Evolutionary conservation across 345 rosid genomes (phyloP), one percentile per base, ranked within the genome.

Genomic region (Eucalyptus paniculata): DNA sequence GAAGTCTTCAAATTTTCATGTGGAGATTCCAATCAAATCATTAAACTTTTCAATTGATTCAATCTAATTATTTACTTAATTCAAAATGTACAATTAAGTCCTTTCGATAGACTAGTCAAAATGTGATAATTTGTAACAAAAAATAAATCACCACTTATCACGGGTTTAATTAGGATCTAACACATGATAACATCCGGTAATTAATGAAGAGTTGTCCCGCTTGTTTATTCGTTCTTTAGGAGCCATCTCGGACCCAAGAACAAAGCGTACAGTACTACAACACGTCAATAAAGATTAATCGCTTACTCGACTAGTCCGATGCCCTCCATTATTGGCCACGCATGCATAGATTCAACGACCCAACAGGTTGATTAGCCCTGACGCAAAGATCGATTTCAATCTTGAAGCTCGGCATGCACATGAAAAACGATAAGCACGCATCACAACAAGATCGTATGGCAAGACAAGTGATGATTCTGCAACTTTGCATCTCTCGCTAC

Each of bases 111-210:
- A 30, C 0, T 6, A 15, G 37, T 15, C 72, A 32, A 8, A 4
- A 11, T 3, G 37, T 30, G 72, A 4, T 65, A 1, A 1, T 65
- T n/a, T 2, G 11, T 65, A 4, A n/a, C 0, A 2, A 1, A 65
- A 32, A 3, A 62, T 4, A 30, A 60, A 18, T 28, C 6, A 14
- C 8, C 69, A 62, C 17, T 62, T 62, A 14, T 13, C 7, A 30
- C 17, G 14, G 3, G 4, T 65, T 60, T 30, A n/a, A 30, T 2
- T 13, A 6, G 5, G 37, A 65, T 14, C 8, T 8, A 3, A 65
- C 19, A 4, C 0, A 37, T 7, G 72, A 0, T n/a, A 12, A 65
- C 3, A 1, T 0, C 8, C 2, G 0, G 8, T 19, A 72, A 72
- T 37, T 19, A 21, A 72, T 72, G 28, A 37, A 72, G 23, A 42